Evolutionary conservation across 805 yeast genomes (phyloP).

Genomic region (Candida bentonensis): DNA sequence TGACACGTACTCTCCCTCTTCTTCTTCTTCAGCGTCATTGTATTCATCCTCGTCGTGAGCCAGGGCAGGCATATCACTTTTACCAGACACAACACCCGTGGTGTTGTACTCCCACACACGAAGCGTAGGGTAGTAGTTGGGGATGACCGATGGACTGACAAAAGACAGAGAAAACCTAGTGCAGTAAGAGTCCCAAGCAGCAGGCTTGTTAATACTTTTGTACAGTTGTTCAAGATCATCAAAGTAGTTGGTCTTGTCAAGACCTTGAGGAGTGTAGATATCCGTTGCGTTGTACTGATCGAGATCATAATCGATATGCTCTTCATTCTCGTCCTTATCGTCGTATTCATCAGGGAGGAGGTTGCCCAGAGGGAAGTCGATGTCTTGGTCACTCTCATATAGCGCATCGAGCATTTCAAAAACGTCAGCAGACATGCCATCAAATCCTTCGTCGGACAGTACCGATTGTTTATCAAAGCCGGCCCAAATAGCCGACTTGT

Average conservation of each 20-base stretch:
- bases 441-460: too few species aligned
- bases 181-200: slow-evolving; percentile 3
- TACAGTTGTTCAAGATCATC: slow-evolving; percentile 36
- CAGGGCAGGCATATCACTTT: slow-evolving; percentile 16
- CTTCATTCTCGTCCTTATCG: background rate
- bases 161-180: slow-evolving; percentile 59
- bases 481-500: too few species aligned
- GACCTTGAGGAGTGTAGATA: background rate
- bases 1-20: slow-evolving; percentile 11
- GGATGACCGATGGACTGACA: slow-evolving; percentile 61
- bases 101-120: slow-evolving; percentile 80
- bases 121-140: slow-evolving; percentile 73
- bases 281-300: background rate
- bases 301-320: background rate
- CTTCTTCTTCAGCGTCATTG: slow-evolving; percentile 21
- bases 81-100: slow-evolving; percentile 29
- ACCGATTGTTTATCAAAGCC: too few species aligned
- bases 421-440: too few species aligned
- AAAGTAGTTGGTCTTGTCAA: slow-evolving; percentile 52
- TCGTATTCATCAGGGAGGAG: background rate
- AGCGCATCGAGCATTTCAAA: background rate
- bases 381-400: background rate
- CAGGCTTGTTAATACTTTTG: slow-evolving; percentile 33
- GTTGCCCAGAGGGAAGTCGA: background rate
- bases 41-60: slow-evolving; percentile 35